Evolutionary conservation across 805 yeast genomes (phyloP).

Genomic region (Komagataella ulmi): DNA sequence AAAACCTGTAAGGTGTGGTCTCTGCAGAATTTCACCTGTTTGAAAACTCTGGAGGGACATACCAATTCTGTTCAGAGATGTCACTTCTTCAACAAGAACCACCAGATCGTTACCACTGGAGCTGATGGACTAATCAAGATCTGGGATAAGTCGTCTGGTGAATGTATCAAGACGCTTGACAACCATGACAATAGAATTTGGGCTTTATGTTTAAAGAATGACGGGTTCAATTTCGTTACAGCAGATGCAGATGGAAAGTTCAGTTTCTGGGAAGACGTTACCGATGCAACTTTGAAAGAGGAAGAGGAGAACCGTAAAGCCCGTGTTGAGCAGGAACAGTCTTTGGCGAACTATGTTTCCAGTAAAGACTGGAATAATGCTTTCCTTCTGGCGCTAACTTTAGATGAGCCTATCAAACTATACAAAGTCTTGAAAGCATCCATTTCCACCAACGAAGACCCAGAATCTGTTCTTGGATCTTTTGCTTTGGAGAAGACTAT

Average conservation of each 20-base stretch:
- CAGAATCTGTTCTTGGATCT: slow-evolving; percentile 39
- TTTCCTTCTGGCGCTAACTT: slow-evolving; percentile 67
- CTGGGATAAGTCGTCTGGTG: slow-evolving; percentile 74
- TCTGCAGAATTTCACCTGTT: slow-evolving; percentile 59
- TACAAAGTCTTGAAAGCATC: slow-evolving; percentile 63
- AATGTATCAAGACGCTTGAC: slow-evolving; percentile 73
- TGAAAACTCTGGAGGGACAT: slow-evolving; percentile 86
- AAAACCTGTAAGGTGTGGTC: slow-evolving; percentile 87
- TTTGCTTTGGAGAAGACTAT: slow-evolving; percentile 52
- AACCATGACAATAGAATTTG: slow-evolving; percentile 90
- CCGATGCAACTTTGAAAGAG: slow-evolving; percentile 51
- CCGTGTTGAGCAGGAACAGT: slow-evolving; percentile 80
- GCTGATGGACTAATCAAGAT: slow-evolving; percentile 91
- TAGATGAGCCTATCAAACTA: slow-evolving; percentile 84
- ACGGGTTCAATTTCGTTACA: slow-evolving; percentile 58
- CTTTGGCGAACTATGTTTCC: slow-evolving; percentile 59
- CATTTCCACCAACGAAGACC: slow-evolving; percentile 34
- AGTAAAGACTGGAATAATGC: slow-evolving; percentile 81
- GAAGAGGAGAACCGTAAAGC: slow-evolving; percentile 40
- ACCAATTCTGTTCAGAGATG: slow-evolving; percentile 85
- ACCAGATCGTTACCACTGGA: slow-evolving; percentile 66
- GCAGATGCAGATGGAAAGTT: slow-evolving; percentile 96
- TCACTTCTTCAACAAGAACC: slow-evolving; percentile 49
- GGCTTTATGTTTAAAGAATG: slow-evolving; percentile 62
- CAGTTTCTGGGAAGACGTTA: slow-evolving; percentile 80